Conservation (phyloP, 2,329 filamentous ascomycete species). For the Apiospora rasikravindrae region DNA sequence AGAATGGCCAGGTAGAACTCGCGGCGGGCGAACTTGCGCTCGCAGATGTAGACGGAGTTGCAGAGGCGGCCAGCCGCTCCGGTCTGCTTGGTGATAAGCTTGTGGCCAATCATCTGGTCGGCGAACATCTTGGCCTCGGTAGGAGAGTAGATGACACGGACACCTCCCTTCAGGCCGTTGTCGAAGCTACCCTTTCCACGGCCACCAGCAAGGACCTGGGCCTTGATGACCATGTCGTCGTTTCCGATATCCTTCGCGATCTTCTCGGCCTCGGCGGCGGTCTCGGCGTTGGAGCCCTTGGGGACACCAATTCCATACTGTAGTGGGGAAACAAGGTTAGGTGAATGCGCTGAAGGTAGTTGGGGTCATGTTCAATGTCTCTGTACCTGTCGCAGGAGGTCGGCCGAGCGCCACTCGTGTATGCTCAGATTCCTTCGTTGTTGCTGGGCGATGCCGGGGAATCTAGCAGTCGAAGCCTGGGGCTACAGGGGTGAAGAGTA, state of each 20-base stretch:
- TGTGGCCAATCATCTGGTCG: constrained; percentile 99
- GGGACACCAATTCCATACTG: constrained; percentile 96
- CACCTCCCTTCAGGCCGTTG: constrained; percentile 98
- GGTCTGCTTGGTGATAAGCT: constrained; percentile 99
- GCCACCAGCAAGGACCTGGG: constrained; percentile 95
- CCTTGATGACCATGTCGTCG: constrained; percentile 99
- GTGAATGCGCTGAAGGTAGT: constrained; percentile 18
- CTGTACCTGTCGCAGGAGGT: constrained; percentile 77
- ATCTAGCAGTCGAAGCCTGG: constrained; percentile 56
- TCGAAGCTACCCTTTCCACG: constrained; percentile 98
- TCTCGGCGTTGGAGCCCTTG: constrained; percentile 84
- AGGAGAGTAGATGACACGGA: constrained; percentile 98
- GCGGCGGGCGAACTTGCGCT: constrained; percentile 98
- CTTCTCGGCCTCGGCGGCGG: constrained; percentile 84
- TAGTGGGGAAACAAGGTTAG: constrained; percentile 32
- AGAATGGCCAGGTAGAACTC: constrained; percentile 99
- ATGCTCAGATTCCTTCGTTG: constrained; percentile 92
- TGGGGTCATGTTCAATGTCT: constrained; percentile 21
- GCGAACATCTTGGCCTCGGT: constrained; percentile 97
- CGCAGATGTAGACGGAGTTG: constrained; percentile 98
- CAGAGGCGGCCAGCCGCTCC: constrained; percentile 91
- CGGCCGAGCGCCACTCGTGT: constrained; percentile 96
- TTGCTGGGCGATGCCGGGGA: constrained; percentile 71
- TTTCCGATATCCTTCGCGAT: constrained; percentile 89
- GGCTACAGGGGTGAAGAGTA: constrained; percentile 36